Conservation (phyloP, 257 asterid genomes). For the Parsonsia alboflavescens region DNA sequence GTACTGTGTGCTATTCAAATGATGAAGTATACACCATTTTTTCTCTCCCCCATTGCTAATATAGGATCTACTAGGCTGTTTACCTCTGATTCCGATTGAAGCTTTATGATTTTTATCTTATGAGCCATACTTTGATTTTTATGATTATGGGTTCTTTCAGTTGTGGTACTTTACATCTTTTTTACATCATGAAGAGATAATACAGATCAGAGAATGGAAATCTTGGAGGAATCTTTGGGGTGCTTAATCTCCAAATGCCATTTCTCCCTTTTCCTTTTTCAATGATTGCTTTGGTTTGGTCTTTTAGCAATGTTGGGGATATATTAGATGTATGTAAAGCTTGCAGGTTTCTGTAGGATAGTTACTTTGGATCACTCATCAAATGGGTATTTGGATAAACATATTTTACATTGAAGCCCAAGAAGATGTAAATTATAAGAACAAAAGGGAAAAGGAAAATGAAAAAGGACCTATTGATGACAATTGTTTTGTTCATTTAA, state of each 20-base stretch:
- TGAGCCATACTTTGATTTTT: background rate
- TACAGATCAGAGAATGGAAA: background rate
- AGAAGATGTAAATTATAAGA: background rate
- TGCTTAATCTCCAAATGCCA: background rate
- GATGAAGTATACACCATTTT: background rate
- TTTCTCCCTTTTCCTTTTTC: background rate
- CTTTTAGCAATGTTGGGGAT: background rate
- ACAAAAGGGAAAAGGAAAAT: background rate
- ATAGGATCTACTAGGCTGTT: background rate
- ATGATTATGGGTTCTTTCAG: background rate
- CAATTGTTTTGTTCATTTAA: background rate
- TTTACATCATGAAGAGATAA: background rate
- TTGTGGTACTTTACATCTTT: background rate
- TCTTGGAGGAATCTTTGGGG: background rate
- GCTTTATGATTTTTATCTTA: background rate
- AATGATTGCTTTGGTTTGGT: background rate
- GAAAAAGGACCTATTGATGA: no score
- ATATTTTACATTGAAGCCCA: background rate
- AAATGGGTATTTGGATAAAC: background rate
- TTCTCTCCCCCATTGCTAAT: background rate
- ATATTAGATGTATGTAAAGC: slow-evolving; percentile 1
- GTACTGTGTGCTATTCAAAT: background rate
- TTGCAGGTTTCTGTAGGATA: background rate
- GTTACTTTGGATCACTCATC: background rate
- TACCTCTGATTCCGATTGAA: background rate